Percentiles rank a stretch among this genome's conserved stretches.
Evolutionary conservation across 129 eudicot genomes (phyloP).

Genomic region (Chrysanthemum makinoi): DNA sequence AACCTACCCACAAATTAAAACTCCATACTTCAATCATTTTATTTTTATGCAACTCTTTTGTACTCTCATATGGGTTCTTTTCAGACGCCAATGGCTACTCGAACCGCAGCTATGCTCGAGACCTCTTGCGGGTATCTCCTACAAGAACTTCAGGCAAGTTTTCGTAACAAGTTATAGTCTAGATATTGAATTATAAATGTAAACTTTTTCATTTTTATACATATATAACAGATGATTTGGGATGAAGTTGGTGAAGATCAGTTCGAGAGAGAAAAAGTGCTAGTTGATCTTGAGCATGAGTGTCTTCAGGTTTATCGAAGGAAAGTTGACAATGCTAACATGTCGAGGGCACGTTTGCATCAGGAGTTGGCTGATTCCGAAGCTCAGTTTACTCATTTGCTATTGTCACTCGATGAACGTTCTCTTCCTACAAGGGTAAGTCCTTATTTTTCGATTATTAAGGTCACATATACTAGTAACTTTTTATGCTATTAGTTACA

Average conservation of each 20-base stretch:
- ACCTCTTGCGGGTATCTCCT: conserved; percentile 84
- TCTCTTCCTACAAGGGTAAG: conserved; percentile 81
- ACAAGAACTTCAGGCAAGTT: conserved; percentile 78
- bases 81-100: conserved; percentile 45
- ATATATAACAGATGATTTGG: conserved; percentile 75
- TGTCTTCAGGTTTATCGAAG: conserved; percentile 81
- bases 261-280: conserved; percentile 62
- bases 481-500: not conserved
- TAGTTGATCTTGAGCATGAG: conserved; percentile 71
- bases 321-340: conserved; percentile 86
- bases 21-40: conserved; percentile 28
- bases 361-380: conserved; percentile 92
- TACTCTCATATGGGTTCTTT: conserved; percentile 53
- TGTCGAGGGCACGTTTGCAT: conserved; percentile 83
- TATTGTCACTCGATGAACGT: conserved; percentile 77
- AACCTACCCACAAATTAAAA: conserved; percentile 31
- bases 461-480: not conserved
- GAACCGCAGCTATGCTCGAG: conserved; percentile 60
- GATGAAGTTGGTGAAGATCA: conserved; percentile 91
- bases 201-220: not conserved
- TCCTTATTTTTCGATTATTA: not conserved
- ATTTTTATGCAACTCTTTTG: conserved; percentile 8
- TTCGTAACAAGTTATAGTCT: not conserved
- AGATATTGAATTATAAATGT: not conserved
- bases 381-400: conserved; percentile 77